These are phyloP conservation scores for Flaveria floridana DNA, from an alignment of 140 eudicot genomes.

Conservation along the genomic window DNA sequence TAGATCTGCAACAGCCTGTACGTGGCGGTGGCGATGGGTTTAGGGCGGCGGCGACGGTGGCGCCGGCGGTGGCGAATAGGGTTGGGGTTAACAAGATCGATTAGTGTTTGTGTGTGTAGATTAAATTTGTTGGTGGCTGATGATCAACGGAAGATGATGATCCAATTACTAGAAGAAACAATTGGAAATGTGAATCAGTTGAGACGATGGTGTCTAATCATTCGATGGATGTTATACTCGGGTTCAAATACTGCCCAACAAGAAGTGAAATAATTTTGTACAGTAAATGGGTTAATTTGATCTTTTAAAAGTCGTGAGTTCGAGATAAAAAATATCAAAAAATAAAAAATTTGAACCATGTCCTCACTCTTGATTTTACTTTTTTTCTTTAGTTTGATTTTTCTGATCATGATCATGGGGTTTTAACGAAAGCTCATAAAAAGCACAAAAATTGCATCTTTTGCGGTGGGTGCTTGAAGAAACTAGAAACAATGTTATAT, in stretches of 20 bases:
- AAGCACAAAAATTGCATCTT: too few relatives aligned
- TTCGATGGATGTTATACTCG: slow-evolving; percentile 13
- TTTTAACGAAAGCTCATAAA: too few relatives aligned
- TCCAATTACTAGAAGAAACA: not conserved
- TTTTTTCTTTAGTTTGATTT: too few relatives aligned
- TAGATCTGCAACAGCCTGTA: not conserved
- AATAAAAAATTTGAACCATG: too few relatives aligned
- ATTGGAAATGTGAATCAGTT: slow-evolving; percentile 7
- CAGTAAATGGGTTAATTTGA: not conserved
- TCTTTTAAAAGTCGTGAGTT: not conserved
- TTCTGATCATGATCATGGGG: too few relatives aligned
- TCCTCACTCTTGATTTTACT: too few relatives aligned
- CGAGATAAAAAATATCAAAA: not conserved
- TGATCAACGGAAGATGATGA: slow-evolving; percentile 28
- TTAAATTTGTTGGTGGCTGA: slow-evolving; percentile 30
- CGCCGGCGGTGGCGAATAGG: slow-evolving; percentile 26
- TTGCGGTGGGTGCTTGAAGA: too few relatives aligned
- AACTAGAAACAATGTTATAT: too few relatives aligned
- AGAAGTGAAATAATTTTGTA: slow-evolving; percentile 30
- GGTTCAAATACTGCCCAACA: slow-evolving; percentile 17
- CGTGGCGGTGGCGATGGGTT: slow-evolving; percentile 33
- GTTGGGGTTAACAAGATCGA: slow-evolving; percentile 39
- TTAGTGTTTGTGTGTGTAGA: slow-evolving; percentile 10
- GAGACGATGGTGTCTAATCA: slow-evolving; percentile 23
- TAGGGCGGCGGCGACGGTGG: slow-evolving; percentile 21